These are phyloP conservation scores for Suhomyces faveliae DNA, from an alignment of 805 yeast genomes.

Conservation along the genomic window DNA sequence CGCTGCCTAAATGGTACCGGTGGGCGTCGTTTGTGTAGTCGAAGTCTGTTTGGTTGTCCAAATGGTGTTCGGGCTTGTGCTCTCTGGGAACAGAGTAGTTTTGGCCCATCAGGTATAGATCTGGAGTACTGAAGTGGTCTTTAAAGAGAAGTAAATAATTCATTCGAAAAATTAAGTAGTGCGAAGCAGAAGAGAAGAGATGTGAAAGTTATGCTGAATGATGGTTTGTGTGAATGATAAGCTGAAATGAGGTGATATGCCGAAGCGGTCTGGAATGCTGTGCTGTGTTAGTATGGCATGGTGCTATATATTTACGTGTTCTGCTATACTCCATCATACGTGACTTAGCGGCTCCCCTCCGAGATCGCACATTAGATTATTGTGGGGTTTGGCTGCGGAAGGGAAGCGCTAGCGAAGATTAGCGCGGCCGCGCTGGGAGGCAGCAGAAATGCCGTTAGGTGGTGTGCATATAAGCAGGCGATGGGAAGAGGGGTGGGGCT, in stretches of 20 bases:
- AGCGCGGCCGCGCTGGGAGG: background rate
- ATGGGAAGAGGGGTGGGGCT: too few relatives aligned
- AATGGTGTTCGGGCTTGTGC: background rate
- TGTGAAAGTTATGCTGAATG: too few relatives aligned
- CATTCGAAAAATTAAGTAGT: constrained; percentile 1
- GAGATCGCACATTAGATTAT: constrained; percentile 4
- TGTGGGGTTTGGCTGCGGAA: background rate
- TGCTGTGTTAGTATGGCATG: too few relatives aligned
- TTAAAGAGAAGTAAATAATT: background rate
- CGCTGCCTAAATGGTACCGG: background rate
- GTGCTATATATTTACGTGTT: too few relatives aligned
- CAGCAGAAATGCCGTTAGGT: constrained; percentile 1
- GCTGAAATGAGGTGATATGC: too few relatives aligned
- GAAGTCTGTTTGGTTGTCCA: background rate
- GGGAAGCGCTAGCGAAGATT: background rate
- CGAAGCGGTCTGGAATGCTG: too few relatives aligned
- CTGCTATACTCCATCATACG: too few relatives aligned
- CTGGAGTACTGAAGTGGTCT: constrained; percentile 6
- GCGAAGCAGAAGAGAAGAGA: background rate
- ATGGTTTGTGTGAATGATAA: too few relatives aligned
- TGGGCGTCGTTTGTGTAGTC: background rate
- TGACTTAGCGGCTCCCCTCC: constrained; percentile 5
- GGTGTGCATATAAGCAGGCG: constrained; percentile 1
- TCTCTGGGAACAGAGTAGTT: constrained; percentile 1
- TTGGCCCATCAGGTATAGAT: constrained; percentile 9